Conservation (phyloP, 1,284 basidiomycete genomes). For the Boletellus deceptivus region DNA sequence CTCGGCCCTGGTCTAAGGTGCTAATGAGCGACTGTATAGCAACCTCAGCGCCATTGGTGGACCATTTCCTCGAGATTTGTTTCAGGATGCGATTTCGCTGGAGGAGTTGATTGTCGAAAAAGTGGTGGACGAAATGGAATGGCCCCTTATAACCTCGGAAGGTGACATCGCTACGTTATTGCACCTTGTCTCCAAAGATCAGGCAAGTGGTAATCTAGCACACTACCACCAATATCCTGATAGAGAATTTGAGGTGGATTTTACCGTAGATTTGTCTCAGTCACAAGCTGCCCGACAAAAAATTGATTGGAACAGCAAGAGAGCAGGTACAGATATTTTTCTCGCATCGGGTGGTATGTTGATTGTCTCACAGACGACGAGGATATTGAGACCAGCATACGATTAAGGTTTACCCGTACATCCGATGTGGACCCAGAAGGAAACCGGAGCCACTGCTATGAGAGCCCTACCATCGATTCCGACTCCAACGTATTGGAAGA, state of each 20-base stretch:
- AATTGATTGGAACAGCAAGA: constrained; percentile 83
- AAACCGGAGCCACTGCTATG: constrained; percentile 17
- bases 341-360: background rate
- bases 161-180: constrained; percentile 73
- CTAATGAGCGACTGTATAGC: constrained; percentile 12
- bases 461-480: constrained; percentile 15
- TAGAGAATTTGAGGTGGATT: constrained; percentile 49
- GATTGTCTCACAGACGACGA: constrained; percentile 61
- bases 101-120: constrained; percentile 53
- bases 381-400: constrained; percentile 67
- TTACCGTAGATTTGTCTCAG: constrained; percentile 63
- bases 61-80: constrained; percentile 56
- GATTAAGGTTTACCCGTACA: constrained; percentile 43
- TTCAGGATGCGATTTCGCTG: constrained; percentile 64
- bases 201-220: constrained; percentile 38
- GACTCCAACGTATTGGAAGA: background rate
- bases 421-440: constrained; percentile 4
- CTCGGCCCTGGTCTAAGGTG: constrained; percentile 1
- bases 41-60: constrained; percentile 73
- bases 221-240: background rate
- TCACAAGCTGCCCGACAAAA: constrained; percentile 49
- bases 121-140: constrained; percentile 58
- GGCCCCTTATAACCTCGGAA: constrained; percentile 69
- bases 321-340: constrained; percentile 54
- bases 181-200: constrained; percentile 68